Percentiles rank a stretch among this genome's conserved stretches.
phyloP scores from a whole-genome alignment of 176 grass and related monocot genomes.

The Typha latifolia region DNA sequence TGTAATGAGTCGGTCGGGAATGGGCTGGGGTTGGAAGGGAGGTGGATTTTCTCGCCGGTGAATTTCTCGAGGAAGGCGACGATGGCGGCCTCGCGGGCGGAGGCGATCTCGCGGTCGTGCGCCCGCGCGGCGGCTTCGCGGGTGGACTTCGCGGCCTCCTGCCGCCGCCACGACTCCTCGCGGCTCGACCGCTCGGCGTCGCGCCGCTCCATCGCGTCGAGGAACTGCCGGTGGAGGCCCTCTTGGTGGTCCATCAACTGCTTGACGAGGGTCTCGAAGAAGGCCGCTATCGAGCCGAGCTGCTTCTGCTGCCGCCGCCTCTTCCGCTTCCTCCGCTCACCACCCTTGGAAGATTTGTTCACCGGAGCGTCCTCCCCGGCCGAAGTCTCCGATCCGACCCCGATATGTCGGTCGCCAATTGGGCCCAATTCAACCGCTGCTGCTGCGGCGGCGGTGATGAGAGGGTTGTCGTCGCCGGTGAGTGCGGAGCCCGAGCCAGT shows the following conservation, averaged over 20 bases:
- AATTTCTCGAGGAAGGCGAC: constrained; percentile 78
- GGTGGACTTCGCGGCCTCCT: constrained; percentile 66
- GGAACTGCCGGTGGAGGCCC: constrained; percentile 76
- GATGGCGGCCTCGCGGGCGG: constrained; percentile 68
- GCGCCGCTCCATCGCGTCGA: constrained; percentile 81
- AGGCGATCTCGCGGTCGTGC: constrained; percentile 51
- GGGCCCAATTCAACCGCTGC: constrained; percentile 4
- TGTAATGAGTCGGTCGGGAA: no score
- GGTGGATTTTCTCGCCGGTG: constrained; percentile 50
- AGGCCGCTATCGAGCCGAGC: constrained; percentile 61
- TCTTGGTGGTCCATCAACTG: constrained; percentile 96
- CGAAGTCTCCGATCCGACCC: constrained; percentile 45
- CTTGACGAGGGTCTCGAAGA: constrained; percentile 80
- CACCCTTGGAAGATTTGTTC: constrained; percentile 5
- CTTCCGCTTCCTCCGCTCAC: neutral
- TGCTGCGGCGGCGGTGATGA: constrained; percentile 27
- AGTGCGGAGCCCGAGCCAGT: constrained; percentile 84
- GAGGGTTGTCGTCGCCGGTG: constrained; percentile 64
- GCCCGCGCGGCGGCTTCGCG: constrained; percentile 55
- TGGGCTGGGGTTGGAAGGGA: constrained; percentile 16
- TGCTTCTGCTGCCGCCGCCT: constrained; percentile 48
- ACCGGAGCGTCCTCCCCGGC: constrained; percentile 59
- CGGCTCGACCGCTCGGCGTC: constrained; percentile 63
- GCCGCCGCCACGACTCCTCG: constrained; percentile 71
- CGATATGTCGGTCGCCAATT: no score